A percentile compares a stretch with the other conserved stretches of the same genome.
phyloP scores from a whole-genome alignment of 139 green algal species.

The Medakamo hakoo region DNA sequence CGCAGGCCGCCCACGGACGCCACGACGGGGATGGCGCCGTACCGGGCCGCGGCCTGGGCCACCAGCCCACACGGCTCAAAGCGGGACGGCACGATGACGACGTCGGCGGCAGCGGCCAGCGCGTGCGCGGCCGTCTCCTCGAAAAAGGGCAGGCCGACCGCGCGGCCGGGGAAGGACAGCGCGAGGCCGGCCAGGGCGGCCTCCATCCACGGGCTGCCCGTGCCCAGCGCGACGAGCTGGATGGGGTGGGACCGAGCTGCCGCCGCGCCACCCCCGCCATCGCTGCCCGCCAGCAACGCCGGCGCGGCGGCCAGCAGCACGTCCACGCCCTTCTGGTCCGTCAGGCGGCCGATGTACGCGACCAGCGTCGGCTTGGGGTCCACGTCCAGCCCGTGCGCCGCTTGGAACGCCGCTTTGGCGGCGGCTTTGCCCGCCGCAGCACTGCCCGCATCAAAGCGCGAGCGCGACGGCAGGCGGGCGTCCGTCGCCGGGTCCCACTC shows the following conservation, averaged over 20 bases:
- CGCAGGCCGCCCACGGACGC: constrained; percentile 45
- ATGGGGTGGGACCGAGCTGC: neutral
- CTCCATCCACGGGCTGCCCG: constrained; percentile 43
- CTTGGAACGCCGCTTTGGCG: constrained; percentile 47
- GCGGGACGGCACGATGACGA: constrained; percentile 55
- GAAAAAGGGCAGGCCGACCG: constrained; percentile 36
- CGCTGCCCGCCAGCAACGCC: constrained; percentile 21
- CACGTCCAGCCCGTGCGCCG: constrained; percentile 29
- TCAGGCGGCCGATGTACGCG: constrained; percentile 59
- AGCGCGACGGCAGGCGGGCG: constrained; percentile 21
- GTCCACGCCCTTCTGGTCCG: constrained; percentile 71
- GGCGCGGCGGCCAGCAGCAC: constrained; percentile 50
- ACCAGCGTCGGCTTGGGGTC: constrained; percentile 36
- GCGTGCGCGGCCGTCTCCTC: constrained; percentile 53
- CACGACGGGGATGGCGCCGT: constrained; percentile 59
- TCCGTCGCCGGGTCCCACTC: constrained; percentile 51
- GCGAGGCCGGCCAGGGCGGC: constrained; percentile 26
- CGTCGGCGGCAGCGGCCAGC: constrained; percentile 54
- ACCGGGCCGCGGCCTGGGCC: constrained; percentile 46
- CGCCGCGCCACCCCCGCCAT: neutral
- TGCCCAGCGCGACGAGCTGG: constrained; percentile 33
- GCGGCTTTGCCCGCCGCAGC: constrained; percentile 34
- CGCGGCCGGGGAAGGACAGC: constrained; percentile 32
- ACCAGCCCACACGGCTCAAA: constrained; percentile 78
- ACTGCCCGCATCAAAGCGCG: constrained; percentile 24